Base-by-base conservation (phyloP, 2,329 filamentous ascomycete genomes). In the Calonectria honghensis region DNA sequence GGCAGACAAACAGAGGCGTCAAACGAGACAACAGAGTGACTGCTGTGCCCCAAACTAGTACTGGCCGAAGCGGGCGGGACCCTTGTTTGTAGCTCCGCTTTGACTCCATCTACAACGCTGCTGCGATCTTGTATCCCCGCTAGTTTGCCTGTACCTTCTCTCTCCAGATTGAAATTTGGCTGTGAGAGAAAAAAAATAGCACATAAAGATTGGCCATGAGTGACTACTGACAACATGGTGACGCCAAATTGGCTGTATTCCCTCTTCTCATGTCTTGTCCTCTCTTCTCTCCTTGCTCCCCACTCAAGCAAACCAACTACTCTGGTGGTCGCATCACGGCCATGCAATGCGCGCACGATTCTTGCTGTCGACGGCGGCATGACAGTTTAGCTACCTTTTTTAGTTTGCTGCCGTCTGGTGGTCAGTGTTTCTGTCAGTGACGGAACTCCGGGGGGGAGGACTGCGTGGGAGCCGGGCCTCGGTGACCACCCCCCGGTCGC, bases 1-100 rank as follows among this genome's bases (percentile, higher is more conserved):
- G 29, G 20, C 45, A 68, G 50, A 29, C 48, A 31, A n/a, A 69
- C 39, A 11, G 52, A 27, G 29, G 41, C 39, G 32, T 68, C 51
- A 31, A 37, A 70, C 52, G 31, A 63, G 52, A 66, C 67, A 50
- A 45, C 37, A 45, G 50, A 68, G 41, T 39, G 27, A 39, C 18
- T 48, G 29, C 67, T 51, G 51, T 41, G 52, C 32, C 50, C 41
- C 65, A 54, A 52, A 59, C 54, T 70, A 27, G 41, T 59, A 61
- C 67, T 59, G 52, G 51, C 52, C 67, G 39, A 48, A 32, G 61
- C 61, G 57, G 35, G 66, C 20, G 24, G 52, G 54, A 63, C 54
- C 67, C 67, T 35, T 51, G 54, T 37, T 51, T 50, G 67, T 41
- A 41, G 41, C 67, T 70, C 54, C 67, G 54, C 54, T 70, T 63